These are phyloP conservation scores for Malassezia psittaci DNA, from an alignment of 1,284 basidiomycete genomes.

Conservation along the genomic window DNA sequence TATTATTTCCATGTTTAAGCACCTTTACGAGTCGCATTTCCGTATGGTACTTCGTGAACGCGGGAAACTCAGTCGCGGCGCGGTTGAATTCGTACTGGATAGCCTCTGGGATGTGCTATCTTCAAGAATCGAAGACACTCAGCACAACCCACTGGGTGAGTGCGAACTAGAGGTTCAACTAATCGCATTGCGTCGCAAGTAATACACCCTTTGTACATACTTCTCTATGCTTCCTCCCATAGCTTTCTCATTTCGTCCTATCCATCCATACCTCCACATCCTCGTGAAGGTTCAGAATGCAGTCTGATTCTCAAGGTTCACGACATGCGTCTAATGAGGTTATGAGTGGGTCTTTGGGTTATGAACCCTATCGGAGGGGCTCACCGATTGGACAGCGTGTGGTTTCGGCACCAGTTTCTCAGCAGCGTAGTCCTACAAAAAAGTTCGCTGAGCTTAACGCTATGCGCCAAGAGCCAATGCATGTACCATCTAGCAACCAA, in stretches of 20 bases:
- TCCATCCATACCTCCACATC: background rate
- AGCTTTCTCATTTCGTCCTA: background rate
- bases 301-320: no score
- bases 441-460: no score
- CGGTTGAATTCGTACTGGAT: slow-evolving; percentile 48
- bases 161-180: slow-evolving; percentile 48
- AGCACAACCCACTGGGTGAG: slow-evolving; percentile 24
- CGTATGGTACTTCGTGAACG: slow-evolving; percentile 45
- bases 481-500: no score
- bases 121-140: slow-evolving; percentile 20
- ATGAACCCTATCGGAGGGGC: no score
- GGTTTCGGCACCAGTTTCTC: no score
- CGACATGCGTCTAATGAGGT: no score
- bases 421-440: no score
- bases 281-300: background rate
- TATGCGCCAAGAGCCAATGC: no score
- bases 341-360: no score
- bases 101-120: slow-evolving; percentile 48
- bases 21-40: slow-evolving; percentile 49
- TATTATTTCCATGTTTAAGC: slow-evolving; percentile 47
- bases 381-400: no score
- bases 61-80: slow-evolving; percentile 46
- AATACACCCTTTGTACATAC: background rate
- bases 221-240: no score
- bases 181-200: slow-evolving; percentile 40